Evolutionary conservation across 2,329 filamentous ascomycete genomes (phyloP), one percentile per base, ranked within the genome.

Genomic region (Kalaharituber pfeilii): DNA sequence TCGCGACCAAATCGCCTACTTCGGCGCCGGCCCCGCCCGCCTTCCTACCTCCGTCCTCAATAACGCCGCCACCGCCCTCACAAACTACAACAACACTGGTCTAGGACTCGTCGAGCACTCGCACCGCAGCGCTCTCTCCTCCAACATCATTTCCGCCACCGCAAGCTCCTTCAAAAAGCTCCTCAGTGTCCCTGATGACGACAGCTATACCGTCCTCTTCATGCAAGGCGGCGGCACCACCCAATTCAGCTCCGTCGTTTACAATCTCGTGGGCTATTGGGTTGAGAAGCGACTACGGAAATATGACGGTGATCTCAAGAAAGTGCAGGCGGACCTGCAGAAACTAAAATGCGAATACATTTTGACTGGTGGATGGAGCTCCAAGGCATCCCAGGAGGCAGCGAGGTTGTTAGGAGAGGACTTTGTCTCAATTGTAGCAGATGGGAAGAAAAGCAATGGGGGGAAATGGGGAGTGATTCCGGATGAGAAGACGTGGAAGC

Each of bases 401-500:
- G 74, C 75, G 55, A 76, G 87, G 53, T 73, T 96, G 8, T 68
- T 94, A 2, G 88, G 89, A 20, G 69, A 80, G 1, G 79, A 88
- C 66, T 73, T 84, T 61, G 82, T 94, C 68, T 94, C 95, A 67
- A 71, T 94, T 28, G 87, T 77, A 9, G 70, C 80, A 11, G 86
- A 94, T 68, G 70, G 75, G 6, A 72, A 80, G 53, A 74, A 77
- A 57, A 65, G 66, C 57, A 86, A 86, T 62, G 75, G 76, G 62
- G 86, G 85, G 60, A 94, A 91, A 68, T 96, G 93, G 67, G 86
- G 86, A 56, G 78, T 73, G 58, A 94, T 96, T 51, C 83, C 89
- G 0, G 75, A 80, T 8, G 81, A 88, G 68, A 78, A 76, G 59
- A 76, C 76, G 20, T 95, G 86, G 86, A 82, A 75, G 29, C 74